Evolutionary conservation across 2,329 filamentous ascomycete genomes (phyloP), one percentile per base, ranked within the genome.

Genomic region (Trichoderma breve): DNA sequence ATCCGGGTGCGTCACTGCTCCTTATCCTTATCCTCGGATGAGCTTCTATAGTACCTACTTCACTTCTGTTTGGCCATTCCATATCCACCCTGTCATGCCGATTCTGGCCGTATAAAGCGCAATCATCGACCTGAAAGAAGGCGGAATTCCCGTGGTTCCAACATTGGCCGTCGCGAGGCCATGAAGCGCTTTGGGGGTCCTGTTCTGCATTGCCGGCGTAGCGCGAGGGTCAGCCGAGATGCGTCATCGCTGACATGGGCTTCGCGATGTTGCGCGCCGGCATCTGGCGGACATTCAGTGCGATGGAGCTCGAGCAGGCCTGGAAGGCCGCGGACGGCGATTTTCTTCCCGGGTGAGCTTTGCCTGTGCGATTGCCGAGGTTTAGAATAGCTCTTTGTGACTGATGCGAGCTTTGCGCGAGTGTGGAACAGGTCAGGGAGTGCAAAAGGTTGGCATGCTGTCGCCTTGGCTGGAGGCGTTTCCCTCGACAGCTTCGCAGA

Each of bases 371-470:
- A 32, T 62, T 69, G 53, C 39, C 63, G 61, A 70, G 55, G 43
- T 53, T 53, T 39, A 7, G 32, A 14, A 24, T 21, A n/a, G 57
- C 36, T 39, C 43, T 62, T 53, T 62, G 71, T 34, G 57, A 43
- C 47, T 72, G 58, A 72, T 51, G 47, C 18, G 28, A 34, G 36
- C 39, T 18, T 43, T 57, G 58, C 55, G 15, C 32, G 71, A 75
- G 43, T 73, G 72, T n/a, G 15, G 24, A 71, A 71, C 78, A 95
- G 93, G 93, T 77, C 94, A 97, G 83, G 94, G 94, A 76, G 94
- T 97, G 21, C 94, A 97, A 80, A 91, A 93, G 79, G 92, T 97
- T 66, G 93, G 93, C 81, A 97, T 97, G 94, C 86, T 93, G 71
- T 89, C 87, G 39, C 91, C 93, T 58, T 98, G 95, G 94, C 86